Evolutionary conservation across 2,329 filamentous ascomycete species (phyloP).

Genomic region (Hypoxylon sp.): DNA sequence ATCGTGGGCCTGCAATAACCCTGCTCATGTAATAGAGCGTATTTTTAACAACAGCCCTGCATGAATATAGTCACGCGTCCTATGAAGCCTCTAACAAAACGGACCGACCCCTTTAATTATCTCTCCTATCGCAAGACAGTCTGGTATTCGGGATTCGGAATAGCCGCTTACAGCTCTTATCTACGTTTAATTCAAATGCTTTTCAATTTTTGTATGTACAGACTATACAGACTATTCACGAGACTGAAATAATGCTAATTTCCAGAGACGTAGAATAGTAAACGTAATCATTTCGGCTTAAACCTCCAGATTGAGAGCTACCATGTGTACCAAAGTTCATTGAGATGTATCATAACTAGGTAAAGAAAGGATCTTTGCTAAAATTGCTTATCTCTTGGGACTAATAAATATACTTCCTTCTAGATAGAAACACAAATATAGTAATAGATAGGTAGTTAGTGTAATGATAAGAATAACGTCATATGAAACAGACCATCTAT

Average conservation of each 20-base stretch:
- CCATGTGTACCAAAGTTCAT: too few relatives aligned
- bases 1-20: not conserved
- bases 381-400: not conserved
- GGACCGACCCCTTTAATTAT: not conserved
- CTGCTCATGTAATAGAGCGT: not conserved
- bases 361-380: too few relatives aligned
- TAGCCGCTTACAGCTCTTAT: conserved; percentile 1
- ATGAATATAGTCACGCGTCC: conserved; percentile 5
- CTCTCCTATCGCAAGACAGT: not conserved
- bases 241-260: not conserved
- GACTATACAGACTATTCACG: too few relatives aligned
- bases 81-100: not conserved
- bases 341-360: too few relatives aligned
- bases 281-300: not conserved
- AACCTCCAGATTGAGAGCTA: not conserved
- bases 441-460: not conserved
- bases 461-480: conserved; percentile 3
- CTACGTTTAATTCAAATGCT: not conserved
- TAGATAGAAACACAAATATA: not conserved
- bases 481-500: not conserved
- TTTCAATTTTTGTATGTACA: not conserved
- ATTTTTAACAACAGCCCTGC: not conserved
- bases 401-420: not conserved
- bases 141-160: conserved; percentile 1
- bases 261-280: too few relatives aligned